Evolutionary conservation across 768 basidiomycete genomes (phyloP).

Genomic region (Dentipellis sp.): DNA sequence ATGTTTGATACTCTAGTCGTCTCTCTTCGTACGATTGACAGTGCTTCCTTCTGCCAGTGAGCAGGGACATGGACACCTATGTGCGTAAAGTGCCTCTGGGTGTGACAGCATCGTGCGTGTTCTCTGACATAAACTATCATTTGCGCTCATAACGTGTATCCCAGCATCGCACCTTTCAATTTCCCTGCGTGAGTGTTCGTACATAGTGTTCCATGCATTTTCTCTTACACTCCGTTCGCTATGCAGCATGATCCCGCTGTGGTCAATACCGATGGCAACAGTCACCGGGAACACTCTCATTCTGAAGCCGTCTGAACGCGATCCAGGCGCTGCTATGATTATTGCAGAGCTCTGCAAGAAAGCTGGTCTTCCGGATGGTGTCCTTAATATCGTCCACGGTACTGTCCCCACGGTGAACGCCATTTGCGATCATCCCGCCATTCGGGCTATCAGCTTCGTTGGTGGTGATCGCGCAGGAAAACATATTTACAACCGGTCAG

Average conservation of each 20-base stretch:
- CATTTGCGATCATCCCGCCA: constrained; percentile 85
- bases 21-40: too few relatives aligned
- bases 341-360: constrained; percentile 90
- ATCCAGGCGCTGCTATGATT: constrained; percentile 96
- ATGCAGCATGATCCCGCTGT: constrained; percentile 86
- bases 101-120: constrained; percentile 58
- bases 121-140: not conserved
- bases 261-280: constrained; percentile 87
- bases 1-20: constrained; percentile 3
- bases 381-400: constrained; percentile 89
- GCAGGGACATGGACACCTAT: constrained; percentile 95
- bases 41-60: constrained; percentile 39
- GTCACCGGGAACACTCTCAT: constrained; percentile 91
- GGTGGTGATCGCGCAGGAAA: constrained; percentile 89
- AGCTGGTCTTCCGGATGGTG: constrained; percentile 80
- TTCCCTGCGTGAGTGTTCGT: constrained; percentile 64
- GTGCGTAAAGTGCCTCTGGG: constrained; percentile 79
- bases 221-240: not conserved
- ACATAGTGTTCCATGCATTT: not conserved
- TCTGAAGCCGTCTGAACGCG: constrained; percentile 92
- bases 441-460: constrained; percentile 95
- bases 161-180: constrained; percentile 78
- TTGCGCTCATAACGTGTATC: constrained; percentile 1
- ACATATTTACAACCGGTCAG: constrained; percentile 82
- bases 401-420: constrained; percentile 84